Conservation (phyloP, 148 eudicot genomes). For the Gaultheria prostrata region DNA sequence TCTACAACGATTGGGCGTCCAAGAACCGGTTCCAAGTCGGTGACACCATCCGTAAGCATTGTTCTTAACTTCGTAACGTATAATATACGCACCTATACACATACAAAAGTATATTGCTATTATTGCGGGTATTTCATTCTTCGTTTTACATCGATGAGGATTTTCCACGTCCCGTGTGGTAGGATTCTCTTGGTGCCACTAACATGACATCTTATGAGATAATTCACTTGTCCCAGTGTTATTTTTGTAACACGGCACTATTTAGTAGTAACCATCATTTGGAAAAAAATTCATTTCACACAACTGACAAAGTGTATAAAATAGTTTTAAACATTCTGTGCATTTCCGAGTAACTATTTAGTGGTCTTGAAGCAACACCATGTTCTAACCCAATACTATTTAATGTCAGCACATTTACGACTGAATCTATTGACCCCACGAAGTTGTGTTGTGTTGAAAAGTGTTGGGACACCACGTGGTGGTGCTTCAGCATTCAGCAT, state of each 20-base stretch:
- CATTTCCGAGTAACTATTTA: no score
- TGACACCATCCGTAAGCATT: slow-evolving; percentile 42
- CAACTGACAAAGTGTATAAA: no score
- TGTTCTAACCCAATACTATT: no score
- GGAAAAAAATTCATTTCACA: background rate
- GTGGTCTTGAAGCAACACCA: no score
- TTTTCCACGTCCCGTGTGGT: background rate
- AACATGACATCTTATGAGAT: background rate
- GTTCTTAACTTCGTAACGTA: background rate
- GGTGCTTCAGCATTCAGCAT: no score
- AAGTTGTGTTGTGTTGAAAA: no score
- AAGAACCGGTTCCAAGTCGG: slow-evolving; percentile 33
- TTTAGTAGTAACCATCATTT: background rate
- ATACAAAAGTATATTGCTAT: background rate
- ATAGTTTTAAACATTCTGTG: no score
- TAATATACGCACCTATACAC: no score
- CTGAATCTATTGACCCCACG: no score
- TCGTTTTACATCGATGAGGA: background rate
- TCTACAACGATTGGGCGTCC: slow-evolving; percentile 49
- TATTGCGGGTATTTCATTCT: background rate
- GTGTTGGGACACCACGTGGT: no score
- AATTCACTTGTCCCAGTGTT: background rate
- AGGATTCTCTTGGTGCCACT: no score
- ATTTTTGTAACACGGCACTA: background rate
- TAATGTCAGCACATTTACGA: no score